Evolutionary conservation across 2,329 filamentous ascomycete species (phyloP).

Genomic region (Geoglossum cookeanum): DNA sequence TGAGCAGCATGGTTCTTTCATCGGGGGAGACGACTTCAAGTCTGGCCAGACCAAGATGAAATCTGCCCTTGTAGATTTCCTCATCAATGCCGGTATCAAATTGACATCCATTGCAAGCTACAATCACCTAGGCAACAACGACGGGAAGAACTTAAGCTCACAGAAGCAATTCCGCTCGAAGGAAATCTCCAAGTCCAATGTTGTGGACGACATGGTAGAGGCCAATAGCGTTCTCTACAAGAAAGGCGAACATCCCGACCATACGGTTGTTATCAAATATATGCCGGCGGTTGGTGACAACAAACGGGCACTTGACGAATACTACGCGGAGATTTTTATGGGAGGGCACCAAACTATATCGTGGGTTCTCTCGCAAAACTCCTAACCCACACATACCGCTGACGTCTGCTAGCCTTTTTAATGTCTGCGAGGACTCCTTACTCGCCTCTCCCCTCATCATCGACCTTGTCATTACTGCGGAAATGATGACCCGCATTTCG

Average conservation of each 20-base stretch:
- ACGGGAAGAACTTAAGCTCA: constrained; percentile 95
- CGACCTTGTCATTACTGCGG: constrained; percentile 76
- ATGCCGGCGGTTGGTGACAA: constrained; percentile 98
- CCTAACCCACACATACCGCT: constrained; percentile 4
- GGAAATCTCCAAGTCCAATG: constrained; percentile 98
- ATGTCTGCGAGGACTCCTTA: constrained; percentile 96
- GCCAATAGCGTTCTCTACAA: constrained; percentile 84
- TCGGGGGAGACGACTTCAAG: constrained; percentile 98
- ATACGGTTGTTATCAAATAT: constrained; percentile 99
- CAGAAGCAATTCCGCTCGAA: constrained; percentile 98
- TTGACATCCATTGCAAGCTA: constrained; percentile 96
- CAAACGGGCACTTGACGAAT: constrained; percentile 97
- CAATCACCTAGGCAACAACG: constrained; percentile 98
- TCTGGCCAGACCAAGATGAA: constrained; percentile 99
- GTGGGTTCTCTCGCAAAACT: constrained; percentile 24
- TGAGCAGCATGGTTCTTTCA: constrained; percentile 70
- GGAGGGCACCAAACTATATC: constrained; percentile 95
- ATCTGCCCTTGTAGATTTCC: constrained; percentile 91
- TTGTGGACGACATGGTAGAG: constrained; percentile 98
- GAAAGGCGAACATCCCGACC: constrained; percentile 85
- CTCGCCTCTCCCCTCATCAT: constrained; percentile 94
- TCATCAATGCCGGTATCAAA: constrained; percentile 98
- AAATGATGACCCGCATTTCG: constrained; percentile 97
- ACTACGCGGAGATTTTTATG: constrained; percentile 98
- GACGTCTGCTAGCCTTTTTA: constrained; percentile 52